A percentile compares a stretch with the other conserved stretches of the same genome.
Conservation (phyloP, 768 basidiomycete species). For the Polyporus arcularius region DNA sequence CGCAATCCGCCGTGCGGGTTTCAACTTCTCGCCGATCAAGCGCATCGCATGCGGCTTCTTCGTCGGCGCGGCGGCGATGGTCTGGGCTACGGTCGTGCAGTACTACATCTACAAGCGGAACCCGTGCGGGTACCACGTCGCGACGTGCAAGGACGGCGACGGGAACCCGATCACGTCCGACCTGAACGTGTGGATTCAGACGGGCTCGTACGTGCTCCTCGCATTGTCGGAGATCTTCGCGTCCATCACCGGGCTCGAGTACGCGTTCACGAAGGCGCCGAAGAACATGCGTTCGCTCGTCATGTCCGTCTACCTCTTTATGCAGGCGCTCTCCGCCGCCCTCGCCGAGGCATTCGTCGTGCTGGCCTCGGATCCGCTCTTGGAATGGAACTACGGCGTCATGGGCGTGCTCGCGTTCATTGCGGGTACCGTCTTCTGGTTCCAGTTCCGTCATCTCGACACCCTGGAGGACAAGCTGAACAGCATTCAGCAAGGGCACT, state of each 20-base stretch:
- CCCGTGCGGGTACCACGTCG: slow-evolving; percentile 50
- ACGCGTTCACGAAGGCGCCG: slow-evolving; percentile 89
- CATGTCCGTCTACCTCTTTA: slow-evolving; percentile 53
- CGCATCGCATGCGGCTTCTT: slow-evolving; percentile 41
- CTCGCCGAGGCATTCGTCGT: slow-evolving; percentile 73
- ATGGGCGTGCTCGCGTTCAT: slow-evolving; percentile 57
- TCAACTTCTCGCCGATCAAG: slow-evolving; percentile 41
- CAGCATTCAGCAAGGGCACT: slow-evolving; percentile 44
- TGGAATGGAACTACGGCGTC: slow-evolving; percentile 74
- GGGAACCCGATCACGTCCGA: slow-evolving; percentile 60
- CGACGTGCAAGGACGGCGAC: slow-evolving; percentile 48
- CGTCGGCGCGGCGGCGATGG: slow-evolving; percentile 36
- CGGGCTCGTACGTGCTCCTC: slow-evolving; percentile 68
- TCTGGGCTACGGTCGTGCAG: slow-evolving; percentile 58
- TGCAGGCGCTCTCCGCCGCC: slow-evolving; percentile 58
- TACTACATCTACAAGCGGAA: slow-evolving; percentile 71
- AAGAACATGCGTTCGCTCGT: slow-evolving; percentile 87
- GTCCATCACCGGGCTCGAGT: slow-evolving; percentile 81
- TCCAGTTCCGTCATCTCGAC: slow-evolving; percentile 58
- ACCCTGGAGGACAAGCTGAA: slow-evolving; percentile 64
- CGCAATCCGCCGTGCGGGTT: slow-evolving; percentile 33
- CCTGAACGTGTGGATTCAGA: slow-evolving; percentile 79
- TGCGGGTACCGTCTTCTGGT: slow-evolving; percentile 55
- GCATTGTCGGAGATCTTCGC: slow-evolving; percentile 76
- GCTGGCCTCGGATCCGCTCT: slow-evolving; percentile 66